Base-by-base conservation (phyloP, 2,329 filamentous ascomycete genomes). In the Ustilaginoidea virens region DNA sequence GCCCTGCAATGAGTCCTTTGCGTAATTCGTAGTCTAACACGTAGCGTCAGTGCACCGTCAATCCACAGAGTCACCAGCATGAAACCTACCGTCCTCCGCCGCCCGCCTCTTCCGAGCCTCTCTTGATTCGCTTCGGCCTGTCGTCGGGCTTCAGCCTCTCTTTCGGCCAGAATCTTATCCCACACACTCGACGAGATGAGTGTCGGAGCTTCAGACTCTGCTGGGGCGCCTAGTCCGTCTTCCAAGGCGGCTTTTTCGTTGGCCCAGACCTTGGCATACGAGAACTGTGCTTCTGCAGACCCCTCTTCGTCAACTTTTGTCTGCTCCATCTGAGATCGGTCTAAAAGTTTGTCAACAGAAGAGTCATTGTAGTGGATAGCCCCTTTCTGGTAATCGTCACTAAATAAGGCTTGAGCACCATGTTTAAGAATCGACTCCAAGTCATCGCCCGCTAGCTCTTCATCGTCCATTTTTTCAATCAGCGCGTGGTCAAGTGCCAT, bases 401-500 rank as follows among this genome's bases (percentile, higher is more conserved):
- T 69, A 48, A 98, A 96, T 4, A 98, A 58, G 8, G 86, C 80
- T 33, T 80, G 74, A 0, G 87, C 86, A 30, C 90, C 90, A 45
- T 92, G 80, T 39, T 77, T 79, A 22, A 98, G 63, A 35, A 96
- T 86, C 0, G 80, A 81, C 42, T 92, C 85, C 4, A 96, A 56
- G 44, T 96, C 85, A 34, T 79, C 66, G 6, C 74, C 74, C 7
- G 71, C 74, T 21, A 87, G 70, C 25, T 90, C 79, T n/a, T 86
- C 76, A 2, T 74, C 70, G 33, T 86, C 82, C 70, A 98, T 83
- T 30, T 74, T 77, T 48, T 96, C 86, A 34, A 98, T 94, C 13
- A 98, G 67, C 1, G 90, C 80, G 50, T 96, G 86, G 43, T 98
- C 90, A 1, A 98, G 67, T 0, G 83, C 83, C 73, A 98, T 83